These are phyloP conservation scores for Gnetum montanum DNA, from an alignment of 75 land plant genomes.

Conservation along the genomic window DNA sequence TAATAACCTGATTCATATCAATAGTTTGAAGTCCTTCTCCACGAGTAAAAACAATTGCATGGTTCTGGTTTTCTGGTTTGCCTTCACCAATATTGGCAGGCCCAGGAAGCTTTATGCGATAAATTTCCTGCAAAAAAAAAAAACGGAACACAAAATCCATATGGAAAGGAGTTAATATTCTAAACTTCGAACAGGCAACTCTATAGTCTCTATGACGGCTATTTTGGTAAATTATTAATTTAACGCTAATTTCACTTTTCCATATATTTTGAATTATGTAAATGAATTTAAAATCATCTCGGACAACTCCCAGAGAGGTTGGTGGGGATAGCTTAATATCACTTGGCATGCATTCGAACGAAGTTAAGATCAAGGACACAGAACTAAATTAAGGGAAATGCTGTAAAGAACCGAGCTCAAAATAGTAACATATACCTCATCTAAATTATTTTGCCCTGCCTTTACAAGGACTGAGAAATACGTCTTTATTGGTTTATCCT, in stretches of 20 bases:
- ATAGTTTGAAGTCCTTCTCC: slow-evolving; percentile 85
- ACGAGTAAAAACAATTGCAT: slow-evolving; percentile 89
- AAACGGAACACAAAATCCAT: not conserved
- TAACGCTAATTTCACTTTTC: no score
- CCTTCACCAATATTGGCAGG: slow-evolving; percentile 82
- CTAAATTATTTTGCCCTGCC: slow-evolving; percentile 34
- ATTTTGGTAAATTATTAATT: not conserved
- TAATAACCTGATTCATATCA: slow-evolving; percentile 97
- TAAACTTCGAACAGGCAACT: not conserved
- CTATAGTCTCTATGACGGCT: not conserved
- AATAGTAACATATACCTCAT: slow-evolving; percentile 46
- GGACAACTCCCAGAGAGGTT: no score
- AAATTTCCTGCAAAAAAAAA: slow-evolving; percentile 50
- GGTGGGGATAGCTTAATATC: not conserved
- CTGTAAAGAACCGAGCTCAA: no score
- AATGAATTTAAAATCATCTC: no score
- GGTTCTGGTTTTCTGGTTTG: slow-evolving; percentile 96
- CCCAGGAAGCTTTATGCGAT: slow-evolving; percentile 86
- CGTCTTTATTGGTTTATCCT: slow-evolving; percentile 31
- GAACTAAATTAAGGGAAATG: not conserved
- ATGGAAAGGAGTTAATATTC: not conserved
- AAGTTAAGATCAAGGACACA: not conserved
- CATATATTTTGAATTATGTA: no score
- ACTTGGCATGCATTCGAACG: not conserved
- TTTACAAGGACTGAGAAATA: slow-evolving; percentile 33